Evolutionary conservation across 352 stramenopile genomes (phyloP).

Genomic region (Phytophthora litchii): DNA sequence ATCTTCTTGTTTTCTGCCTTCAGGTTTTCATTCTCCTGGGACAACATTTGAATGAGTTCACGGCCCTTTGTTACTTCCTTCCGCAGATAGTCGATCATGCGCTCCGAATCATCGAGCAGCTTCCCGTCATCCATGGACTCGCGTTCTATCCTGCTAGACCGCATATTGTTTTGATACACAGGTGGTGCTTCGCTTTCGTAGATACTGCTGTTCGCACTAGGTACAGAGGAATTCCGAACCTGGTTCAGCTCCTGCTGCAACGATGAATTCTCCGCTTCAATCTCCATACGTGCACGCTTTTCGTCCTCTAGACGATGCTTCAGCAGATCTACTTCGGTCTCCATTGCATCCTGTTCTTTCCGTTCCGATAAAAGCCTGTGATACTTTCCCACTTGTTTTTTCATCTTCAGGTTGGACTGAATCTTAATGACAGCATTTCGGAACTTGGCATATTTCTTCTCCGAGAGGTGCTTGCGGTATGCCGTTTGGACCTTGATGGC

Average conservation of each 20-base stretch:
- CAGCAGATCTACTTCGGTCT: constrained; percentile 73
- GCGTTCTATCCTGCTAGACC: constrained; percentile 39
- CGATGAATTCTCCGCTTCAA: constrained; percentile 76
- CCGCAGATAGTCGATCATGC: constrained; percentile 86
- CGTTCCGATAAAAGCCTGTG: constrained; percentile 58
- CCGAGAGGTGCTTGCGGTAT: constrained; percentile 53
- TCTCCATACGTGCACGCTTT: constrained; percentile 71
- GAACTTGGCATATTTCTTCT: constrained; percentile 60
- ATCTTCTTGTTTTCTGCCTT: constrained; percentile 90
- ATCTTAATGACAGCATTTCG: constrained; percentile 75
- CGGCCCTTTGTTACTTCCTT: constrained; percentile 81
- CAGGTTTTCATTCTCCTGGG: constrained; percentile 82
- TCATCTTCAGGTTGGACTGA: constrained; percentile 76
- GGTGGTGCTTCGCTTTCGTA: constrained; percentile 51
- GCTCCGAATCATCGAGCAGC: constrained; percentile 80
- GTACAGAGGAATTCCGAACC: constrained; percentile 56
- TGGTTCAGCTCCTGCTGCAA: constrained; percentile 73
- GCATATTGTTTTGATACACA: constrained; percentile 27
- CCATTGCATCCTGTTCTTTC: constrained; percentile 76
- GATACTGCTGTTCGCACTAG: constrained; percentile 35
- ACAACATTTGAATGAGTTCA: constrained; percentile 67
- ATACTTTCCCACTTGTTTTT: constrained; percentile 79
- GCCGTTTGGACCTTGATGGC: constrained; percentile 64
- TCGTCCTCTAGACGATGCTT: constrained; percentile 83
- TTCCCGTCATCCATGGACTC: constrained; percentile 67